Base-by-base conservation (phyloP, 495 filamentous ascomycete genomes). In the Trichoderma parareesei region DNA sequence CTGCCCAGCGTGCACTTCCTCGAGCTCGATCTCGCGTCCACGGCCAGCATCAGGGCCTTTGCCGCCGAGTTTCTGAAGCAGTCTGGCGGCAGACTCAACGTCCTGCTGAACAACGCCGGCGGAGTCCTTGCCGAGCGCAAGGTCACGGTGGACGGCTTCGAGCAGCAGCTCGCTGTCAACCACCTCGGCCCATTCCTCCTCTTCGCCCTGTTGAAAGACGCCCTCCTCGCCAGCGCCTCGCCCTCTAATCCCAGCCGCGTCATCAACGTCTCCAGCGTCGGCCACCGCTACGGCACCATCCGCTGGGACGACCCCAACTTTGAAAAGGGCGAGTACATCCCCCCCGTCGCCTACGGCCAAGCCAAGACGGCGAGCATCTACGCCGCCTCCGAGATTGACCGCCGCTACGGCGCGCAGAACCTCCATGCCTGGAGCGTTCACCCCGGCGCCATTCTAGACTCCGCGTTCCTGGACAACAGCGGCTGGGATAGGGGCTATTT, bases 151-250 rank as follows among this genome's bases (percentile, higher is more conserved):
- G 79, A 83, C 60, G 77, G 75, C 35, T 75, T 76, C 66, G 79
- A 83, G 65, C 69, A 67, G 0, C 77, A 82, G 65, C 77, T 84
- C 61, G 76, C 71, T 20, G 78, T 73, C 8, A 81, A 82, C 67
- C 75, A 83, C 65, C 71, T 82, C 2, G 71, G 64, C 0, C 79
- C 83, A 55, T 83, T 80, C 71, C 74, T 82, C 13, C 74, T 84
- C 16, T 81, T 82, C 71, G 57, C 76, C 10, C 76, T 79, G 3
- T 73, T 84, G 27, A 74, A 77, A 64, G 66, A 70, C 11, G 64
- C 73, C 27, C 67, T 83, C 9, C 72, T 82, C 18, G 63, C 71
- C 13, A 69, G 67, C 33, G 69, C 74, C 2, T 76, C 76, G 18
- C 73, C 78, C 0, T 44, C 48, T 0, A 77, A 77, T 67, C 64